Evolutionary conservation across 768 basidiomycete genomes (phyloP).

Genomic region (Serpula lacrymans): DNA sequence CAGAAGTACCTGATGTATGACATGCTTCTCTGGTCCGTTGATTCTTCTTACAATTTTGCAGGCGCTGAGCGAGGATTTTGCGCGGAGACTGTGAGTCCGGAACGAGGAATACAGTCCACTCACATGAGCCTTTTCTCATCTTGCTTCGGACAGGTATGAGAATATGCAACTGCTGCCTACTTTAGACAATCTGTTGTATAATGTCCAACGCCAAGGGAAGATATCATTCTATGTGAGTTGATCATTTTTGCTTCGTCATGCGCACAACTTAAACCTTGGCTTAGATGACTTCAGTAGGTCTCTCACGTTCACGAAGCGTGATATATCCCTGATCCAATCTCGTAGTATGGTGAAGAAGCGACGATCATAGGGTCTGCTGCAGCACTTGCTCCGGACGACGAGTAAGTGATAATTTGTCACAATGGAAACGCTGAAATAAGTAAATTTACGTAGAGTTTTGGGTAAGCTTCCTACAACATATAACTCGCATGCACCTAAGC

Average conservation of each 20-base stretch:
- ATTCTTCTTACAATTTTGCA: slow-evolving; percentile 8
- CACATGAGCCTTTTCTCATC: neutral
- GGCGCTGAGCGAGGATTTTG: slow-evolving; percentile 67
- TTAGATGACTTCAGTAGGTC: slow-evolving; percentile 79
- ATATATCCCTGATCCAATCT: slow-evolving; percentile 5
- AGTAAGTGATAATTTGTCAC: too few species aligned
- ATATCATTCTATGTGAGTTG: slow-evolving; percentile 81
- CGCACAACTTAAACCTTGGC: slow-evolving; percentile 1
- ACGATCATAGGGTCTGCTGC: slow-evolving; percentile 88
- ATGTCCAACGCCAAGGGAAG: slow-evolving; percentile 91
- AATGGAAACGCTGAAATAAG: too few species aligned
- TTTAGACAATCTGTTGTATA: slow-evolving; percentile 85
- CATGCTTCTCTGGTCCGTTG: neutral
- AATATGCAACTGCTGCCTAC: slow-evolving; percentile 78
- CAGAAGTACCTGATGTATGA: slow-evolving; percentile 70
- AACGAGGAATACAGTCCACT: neutral
- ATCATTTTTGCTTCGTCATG: slow-evolving; percentile 1
- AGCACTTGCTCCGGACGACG: slow-evolving; percentile 76
- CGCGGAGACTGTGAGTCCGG: slow-evolving; percentile 52
- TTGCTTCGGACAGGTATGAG: slow-evolving; percentile 52
- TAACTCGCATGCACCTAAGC: neutral
- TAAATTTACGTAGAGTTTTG: slow-evolving; percentile 53
- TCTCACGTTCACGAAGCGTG: neutral
- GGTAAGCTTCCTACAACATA: slow-evolving; percentile 39
- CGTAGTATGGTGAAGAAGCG: slow-evolving; percentile 86